Base-by-base conservation (phyloP, 2,329 filamentous ascomycete genomes). In the Diaporthe longicolla region DNA sequence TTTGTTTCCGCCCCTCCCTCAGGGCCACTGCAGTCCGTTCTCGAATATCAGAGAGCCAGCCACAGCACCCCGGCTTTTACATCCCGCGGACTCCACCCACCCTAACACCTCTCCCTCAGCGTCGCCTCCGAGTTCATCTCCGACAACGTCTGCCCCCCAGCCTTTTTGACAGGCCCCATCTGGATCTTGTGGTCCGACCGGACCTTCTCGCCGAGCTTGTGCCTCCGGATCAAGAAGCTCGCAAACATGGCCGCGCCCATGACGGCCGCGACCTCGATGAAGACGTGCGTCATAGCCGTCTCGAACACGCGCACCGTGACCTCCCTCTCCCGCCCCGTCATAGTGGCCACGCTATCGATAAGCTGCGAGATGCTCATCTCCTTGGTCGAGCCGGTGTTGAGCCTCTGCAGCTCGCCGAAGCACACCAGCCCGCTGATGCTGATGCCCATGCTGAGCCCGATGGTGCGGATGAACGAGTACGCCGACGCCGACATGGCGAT, bases 401-500 rank as follows among this genome's bases (percentile, higher is more conserved):
- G 72, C 5, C 52, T 21, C 40, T 69, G 54, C 45, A 73, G 54
- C 66, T 61, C 48, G 26, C 55, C 66, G n/a, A 73, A 73, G 35
- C 72, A 73, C 7, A 73, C 66, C 10, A 73, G 65, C 5, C 72
- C 72, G 35, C 72, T 73, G 8, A 73, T 65, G 57, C 72, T 73
- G 66, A 73, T 73, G 24, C 72, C 72, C 57, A 73, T 15, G 48
- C 66, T 54, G 24, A 69, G 65, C 2, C 72, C 72, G 24, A 73
- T 73, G 10, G 72, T 69, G 7, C 72, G 70, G 54, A 73, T 71
- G n/a, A 73, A 71, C 1, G 72, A 69, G 37, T 73, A 73, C 1
- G 72, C 54, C 3, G 65, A 35, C 1, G 72, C 72, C 4, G 72
- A 73, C 54, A 73, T 48, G 32, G 72, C 72, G 13, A 73, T 73